Conservation (phyloP, 345 rosid genomes). For the Corymbia maculata region DNA sequence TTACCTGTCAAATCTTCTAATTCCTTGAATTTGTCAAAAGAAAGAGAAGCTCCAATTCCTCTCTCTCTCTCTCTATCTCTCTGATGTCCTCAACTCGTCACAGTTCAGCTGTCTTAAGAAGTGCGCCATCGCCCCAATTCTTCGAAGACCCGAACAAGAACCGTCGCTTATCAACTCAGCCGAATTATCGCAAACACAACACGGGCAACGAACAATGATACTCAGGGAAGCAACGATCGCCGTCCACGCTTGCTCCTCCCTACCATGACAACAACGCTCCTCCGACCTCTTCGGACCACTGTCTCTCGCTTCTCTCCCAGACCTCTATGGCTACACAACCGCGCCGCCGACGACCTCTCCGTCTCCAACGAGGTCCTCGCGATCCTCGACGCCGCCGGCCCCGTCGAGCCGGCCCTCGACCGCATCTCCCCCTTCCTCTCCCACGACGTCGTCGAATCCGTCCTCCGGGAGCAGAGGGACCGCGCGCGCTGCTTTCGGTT, state of each 20-base stretch:
- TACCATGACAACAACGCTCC: background rate
- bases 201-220: background rate
- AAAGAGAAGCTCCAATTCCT: background rate
- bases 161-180: background rate
- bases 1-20: background rate
- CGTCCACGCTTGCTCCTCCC: background rate
- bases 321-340: background rate
- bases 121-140: background rate
- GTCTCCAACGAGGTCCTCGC: conserved; percentile 35
- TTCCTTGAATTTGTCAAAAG: background rate
- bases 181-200: background rate
- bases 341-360: conserved; percentile 4
- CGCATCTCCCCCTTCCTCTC: background rate
- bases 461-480: conserved; percentile 37
- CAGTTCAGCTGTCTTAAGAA: background rate
- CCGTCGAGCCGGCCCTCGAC: conserved; percentile 1
- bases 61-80: background rate
- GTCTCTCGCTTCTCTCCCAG: background rate
- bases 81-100: background rate
- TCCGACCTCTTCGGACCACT: background rate
- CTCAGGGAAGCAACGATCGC: background rate
- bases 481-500: conserved; percentile 53
- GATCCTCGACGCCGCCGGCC: conserved; percentile 24
- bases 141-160: background rate
- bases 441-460: conserved; percentile 22